Base-by-base conservation (phyloP, 2,329 filamentous ascomycete genomes). In the Fusarium pseudocircinatum region DNA sequence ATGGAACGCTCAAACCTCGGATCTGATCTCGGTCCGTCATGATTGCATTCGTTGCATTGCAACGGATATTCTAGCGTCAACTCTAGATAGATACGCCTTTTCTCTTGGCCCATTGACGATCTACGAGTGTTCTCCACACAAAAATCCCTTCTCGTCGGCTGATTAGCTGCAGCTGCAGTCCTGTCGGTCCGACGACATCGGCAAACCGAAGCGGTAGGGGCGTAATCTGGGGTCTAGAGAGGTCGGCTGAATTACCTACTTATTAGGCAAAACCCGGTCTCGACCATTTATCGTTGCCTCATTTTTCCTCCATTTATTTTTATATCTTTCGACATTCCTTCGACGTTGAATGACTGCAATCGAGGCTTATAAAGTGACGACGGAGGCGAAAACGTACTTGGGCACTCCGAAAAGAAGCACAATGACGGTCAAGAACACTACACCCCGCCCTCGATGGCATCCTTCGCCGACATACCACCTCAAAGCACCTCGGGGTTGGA, bases 401-500 rank as follows among this genome's bases (percentile, higher is more conserved):
- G 13, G 16, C 39, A 24, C 22, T 7, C 5, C 18, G n/a, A 10
- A 13, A 47, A 16, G 34, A 22, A 22, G 16, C 6, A 47, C 28
- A 24, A 73, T 73, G 67, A 72, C 71, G 4, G 59, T 72, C 24
- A 72, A 64, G 30, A 58, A 34, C 28, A 34, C 30, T 15, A 26
- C 26, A 26, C 47, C 56, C 26, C 73, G 67, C 57, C 50, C 73
- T 34, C 37, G 43, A 43, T 74, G 68, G 68, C 73, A 75, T 40
- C 66, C 62, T 46, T 47, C 64, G 32, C 75, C 75, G 18, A 64
- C 69, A 30, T 77, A 75, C 24, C 75, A 77, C 24, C 67, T 77
- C 18, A 77, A 71, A 49, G 75, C 75, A 20, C 73, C 71, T 14
- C 62, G 44, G 28, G 75, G 75, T 14, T 77, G 75, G 75, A 73